phyloP scores from a whole-genome alignment of 2,329 filamentous ascomycete genomes.

The Pseudogymnoascus sp. region DNA sequence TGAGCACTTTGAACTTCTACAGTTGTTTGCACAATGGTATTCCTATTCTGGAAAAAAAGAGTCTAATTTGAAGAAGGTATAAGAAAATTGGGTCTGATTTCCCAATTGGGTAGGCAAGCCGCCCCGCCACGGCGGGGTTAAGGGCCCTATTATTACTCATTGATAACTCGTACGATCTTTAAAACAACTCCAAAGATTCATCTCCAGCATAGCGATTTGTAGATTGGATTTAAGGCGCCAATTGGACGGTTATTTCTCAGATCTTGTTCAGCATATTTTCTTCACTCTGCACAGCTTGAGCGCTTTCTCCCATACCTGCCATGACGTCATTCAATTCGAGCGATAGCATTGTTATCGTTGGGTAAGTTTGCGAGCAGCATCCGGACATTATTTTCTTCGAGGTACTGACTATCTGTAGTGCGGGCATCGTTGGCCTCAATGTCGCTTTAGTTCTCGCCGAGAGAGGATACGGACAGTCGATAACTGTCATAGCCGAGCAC shows the following conservation, averaged over 20 bases:
- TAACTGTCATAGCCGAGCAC: conserved; percentile 35
- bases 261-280: background rate
- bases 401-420: conserved; percentile 4
- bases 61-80: background rate
- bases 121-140: background rate
- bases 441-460: conserved; percentile 31
- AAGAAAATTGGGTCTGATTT: background rate
- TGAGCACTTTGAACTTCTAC: background rate
- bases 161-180: conserved; percentile 5
- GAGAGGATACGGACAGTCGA: conserved; percentile 27
- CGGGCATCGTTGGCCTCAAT: conserved; percentile 33
- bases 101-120: conserved; percentile 6
- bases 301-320: background rate
- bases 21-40: background rate
- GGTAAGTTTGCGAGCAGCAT: background rate
- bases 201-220: background rate
- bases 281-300: background rate
- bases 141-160: background rate
- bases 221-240: background rate
- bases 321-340: conserved; percentile 2
- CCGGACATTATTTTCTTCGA: background rate
- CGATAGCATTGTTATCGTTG: conserved; percentile 9
- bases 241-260: background rate
- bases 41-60: background rate
- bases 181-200: background rate